A percentile compares a stretch with the other conserved stretches of the same genome.
Evolutionary conservation across 2,329 filamentous ascomycete species (phyloP).

Genomic region (Curvularia spicifera): DNA sequence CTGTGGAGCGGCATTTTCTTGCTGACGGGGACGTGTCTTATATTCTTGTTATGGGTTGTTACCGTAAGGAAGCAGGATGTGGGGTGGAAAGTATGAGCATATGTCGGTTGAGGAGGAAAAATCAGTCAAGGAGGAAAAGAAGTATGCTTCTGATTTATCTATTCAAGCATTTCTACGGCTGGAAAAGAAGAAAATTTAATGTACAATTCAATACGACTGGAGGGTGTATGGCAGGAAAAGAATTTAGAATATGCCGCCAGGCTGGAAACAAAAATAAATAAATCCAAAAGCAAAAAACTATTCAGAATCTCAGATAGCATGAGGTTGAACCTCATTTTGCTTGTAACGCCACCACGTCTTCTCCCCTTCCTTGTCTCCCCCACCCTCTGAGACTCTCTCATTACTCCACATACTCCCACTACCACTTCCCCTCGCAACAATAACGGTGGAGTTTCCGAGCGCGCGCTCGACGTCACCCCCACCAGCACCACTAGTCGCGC

Average conservation of each 20-base stretch:
- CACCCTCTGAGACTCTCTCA: constrained; percentile 16
- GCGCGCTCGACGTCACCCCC: neutral
- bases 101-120: neutral
- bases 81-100: constrained; percentile 39
- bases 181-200: neutral
- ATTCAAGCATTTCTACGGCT: neutral
- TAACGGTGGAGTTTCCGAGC: constrained; percentile 4
- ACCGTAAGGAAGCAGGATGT: constrained; percentile 34
- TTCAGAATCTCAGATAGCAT: constrained; percentile 13
- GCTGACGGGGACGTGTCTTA: constrained; percentile 36
- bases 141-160: neutral
- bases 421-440: constrained; percentile 19
- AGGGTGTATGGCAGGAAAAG: neutral
- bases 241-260: neutral
- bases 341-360: constrained; percentile 33
- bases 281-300: neutral
- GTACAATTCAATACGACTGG: neutral
- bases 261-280: neutral
- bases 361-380: constrained; percentile 19
- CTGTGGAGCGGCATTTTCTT: constrained; percentile 47
- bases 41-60: constrained; percentile 36
- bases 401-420: constrained; percentile 22
- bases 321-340: constrained; percentile 19
- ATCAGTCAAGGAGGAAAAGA: neutral
- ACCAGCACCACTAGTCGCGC: neutral